phyloP scores from a whole-genome alignment of 495 filamentous ascomycete genomes.

The Evansstolkia leycettana region DNA sequence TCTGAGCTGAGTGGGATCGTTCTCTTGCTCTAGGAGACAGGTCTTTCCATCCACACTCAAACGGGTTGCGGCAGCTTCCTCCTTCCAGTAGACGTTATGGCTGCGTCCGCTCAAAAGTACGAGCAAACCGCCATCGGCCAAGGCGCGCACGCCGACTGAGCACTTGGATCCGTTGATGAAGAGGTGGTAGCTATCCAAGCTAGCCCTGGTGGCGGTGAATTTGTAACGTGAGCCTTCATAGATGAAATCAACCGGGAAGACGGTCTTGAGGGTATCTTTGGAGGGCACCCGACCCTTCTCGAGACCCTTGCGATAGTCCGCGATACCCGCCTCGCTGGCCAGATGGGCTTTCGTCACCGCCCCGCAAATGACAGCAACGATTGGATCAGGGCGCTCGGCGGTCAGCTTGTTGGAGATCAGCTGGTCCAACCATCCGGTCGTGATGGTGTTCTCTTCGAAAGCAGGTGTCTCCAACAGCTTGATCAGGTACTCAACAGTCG shows the following conservation, averaged over 20 bases:
- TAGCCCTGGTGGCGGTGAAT: constrained; percentile 92
- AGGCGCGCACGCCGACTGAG: constrained; percentile 80
- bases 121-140: constrained; percentile 91
- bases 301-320: constrained; percentile 76
- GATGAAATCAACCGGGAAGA: constrained; percentile 98
- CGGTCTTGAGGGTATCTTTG: constrained; percentile 93
- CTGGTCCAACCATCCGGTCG: constrained; percentile 97
- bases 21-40: constrained; percentile 95
- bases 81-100: constrained; percentile 99
- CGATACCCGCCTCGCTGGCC: constrained; percentile 75
- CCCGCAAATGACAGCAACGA: constrained; percentile 83
- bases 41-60: constrained; percentile 97
- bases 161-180: constrained; percentile 99
- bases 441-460: constrained; percentile 98
- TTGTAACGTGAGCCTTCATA: constrained; percentile 95
- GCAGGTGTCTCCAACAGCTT: constrained; percentile 97
- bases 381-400: constrained; percentile 86
- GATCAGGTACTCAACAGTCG: constrained; percentile 97
- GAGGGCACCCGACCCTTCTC: constrained; percentile 95
- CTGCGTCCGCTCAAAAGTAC: constrained; percentile 79
- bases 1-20: constrained; percentile 93
- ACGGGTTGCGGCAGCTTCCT: constrained; percentile 90
- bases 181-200: constrained; percentile 87
- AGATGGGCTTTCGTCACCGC: constrained; percentile 92
- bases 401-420: constrained; percentile 96